Evolutionary conservation across 768 basidiomycete species (phyloP).

Genomic region (Melanogaster broomeanus): DNA sequence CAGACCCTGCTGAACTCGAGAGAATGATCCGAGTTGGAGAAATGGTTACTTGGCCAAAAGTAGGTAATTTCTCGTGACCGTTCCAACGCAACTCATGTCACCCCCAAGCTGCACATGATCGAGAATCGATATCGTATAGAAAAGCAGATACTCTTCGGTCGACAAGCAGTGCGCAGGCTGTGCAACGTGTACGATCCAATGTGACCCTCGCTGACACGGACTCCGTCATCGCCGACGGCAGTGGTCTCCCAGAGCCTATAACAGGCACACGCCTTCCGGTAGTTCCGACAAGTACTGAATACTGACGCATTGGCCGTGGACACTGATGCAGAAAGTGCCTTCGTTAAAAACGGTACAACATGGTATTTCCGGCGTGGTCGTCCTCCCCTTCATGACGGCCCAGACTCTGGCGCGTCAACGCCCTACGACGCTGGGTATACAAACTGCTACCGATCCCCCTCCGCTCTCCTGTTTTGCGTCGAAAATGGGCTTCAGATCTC

Average conservation of each 20-base stretch:
- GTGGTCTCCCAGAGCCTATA: conserved; percentile 19
- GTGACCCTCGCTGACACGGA: conserved; percentile 23
- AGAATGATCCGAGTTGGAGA: conserved; percentile 89
- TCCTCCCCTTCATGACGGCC: conserved; percentile 20
- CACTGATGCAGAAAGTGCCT: conserved; percentile 77
- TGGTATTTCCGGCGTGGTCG: conserved; percentile 57
- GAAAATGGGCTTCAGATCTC: conserved; percentile 50
- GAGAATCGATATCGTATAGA: conserved; percentile 87
- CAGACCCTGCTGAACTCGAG: conserved; percentile 74
- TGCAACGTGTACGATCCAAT: conserved; percentile 39
- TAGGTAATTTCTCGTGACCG: conserved; percentile 32
- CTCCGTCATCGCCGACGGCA: conserved; percentile 23
- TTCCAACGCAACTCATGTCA: conserved; percentile 9
- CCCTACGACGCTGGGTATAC: conserved; percentile 31
- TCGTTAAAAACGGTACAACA: conserved; percentile 50
- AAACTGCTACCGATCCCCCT: conserved; percentile 38
- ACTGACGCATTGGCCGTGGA: conserved; percentile 72
- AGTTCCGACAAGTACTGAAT: conserved; percentile 42
- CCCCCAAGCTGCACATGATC: conserved; percentile 84
- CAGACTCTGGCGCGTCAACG: conserved; percentile 36
- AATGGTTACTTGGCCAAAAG: conserved; percentile 96
- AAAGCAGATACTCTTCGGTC: conserved; percentile 78
- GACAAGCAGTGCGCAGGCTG: conserved; percentile 65
- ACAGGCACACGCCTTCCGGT: conserved; percentile 18
- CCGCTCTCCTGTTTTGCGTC: conserved; percentile 43